These are phyloP conservation scores for Setomelanomma holmii DNA, from an alignment of 2,329 filamentous ascomycete genomes.

Conservation along the genomic window DNA sequence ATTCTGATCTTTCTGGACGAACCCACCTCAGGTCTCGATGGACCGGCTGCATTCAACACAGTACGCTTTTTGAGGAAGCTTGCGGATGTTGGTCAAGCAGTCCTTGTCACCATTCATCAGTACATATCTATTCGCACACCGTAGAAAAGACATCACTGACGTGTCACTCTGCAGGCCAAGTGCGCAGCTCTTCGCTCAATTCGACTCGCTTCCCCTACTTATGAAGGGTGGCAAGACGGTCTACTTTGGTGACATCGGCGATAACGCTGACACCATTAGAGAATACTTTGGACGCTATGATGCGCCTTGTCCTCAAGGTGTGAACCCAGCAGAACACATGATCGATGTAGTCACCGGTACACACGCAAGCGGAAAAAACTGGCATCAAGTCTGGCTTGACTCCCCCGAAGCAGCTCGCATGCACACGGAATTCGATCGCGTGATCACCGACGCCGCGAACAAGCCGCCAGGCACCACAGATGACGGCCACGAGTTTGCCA, in stretches of 20 bases:
- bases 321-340: constrained; percentile 86
- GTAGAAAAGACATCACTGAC: no score
- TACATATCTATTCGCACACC: no score
- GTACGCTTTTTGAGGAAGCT: constrained; percentile 2
- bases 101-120: constrained; percentile 6
- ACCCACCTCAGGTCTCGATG: constrained; percentile 72
- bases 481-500: constrained; percentile 48
- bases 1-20: constrained; percentile 76
- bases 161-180: constrained; percentile 39
- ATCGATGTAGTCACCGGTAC: constrained; percentile 47
- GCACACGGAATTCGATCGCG: constrained; percentile 43
- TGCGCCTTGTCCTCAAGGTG: constrained; percentile 67
- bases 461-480: constrained; percentile 47
- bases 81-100: constrained; percentile 1
- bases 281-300: constrained; percentile 77
- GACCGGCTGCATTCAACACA: constrained; percentile 66
- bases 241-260: constrained; percentile 79
- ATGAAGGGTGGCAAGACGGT: constrained; percentile 73
- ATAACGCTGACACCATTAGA: constrained; percentile 68
- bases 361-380: not conserved
- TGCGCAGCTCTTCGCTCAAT: constrained; percentile 87
- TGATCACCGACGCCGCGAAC: constrained; percentile 48
- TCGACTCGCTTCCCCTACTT: constrained; percentile 79
- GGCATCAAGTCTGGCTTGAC: not conserved
- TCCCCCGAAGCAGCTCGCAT: constrained; percentile 18